Conservation (phyloP, 2,329 filamentous ascomycete species). For the Cladosporium sp. region DNA sequence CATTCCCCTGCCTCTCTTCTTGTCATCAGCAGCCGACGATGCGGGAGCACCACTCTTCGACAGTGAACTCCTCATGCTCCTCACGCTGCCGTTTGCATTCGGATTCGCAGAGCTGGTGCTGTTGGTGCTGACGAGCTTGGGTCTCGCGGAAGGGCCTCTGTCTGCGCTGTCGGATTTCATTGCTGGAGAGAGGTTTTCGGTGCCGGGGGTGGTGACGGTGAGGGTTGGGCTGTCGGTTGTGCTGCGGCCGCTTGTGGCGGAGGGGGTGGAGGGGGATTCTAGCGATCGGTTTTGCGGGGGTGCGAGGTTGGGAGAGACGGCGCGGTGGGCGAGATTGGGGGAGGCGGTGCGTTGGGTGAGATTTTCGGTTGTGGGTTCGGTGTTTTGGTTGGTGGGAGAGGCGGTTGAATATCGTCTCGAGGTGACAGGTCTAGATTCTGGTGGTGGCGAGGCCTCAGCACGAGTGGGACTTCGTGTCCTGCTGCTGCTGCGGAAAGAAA, state of each 20-base stretch:
- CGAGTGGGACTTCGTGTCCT: conserved; percentile 21
- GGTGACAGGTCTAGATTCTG: conserved; percentile 43
- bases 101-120: background rate
- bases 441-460: conserved; percentile 1
- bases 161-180: conserved; percentile 3
- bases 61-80: background rate
- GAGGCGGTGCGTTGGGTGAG: background rate
- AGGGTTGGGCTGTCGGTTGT: conserved; percentile 1
- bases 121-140: background rate
- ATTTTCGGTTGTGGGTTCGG: background rate
- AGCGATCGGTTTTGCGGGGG: background rate
- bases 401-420: conserved; percentile 47
- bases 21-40: background rate
- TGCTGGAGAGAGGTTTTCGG: background rate
- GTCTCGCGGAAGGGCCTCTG: background rate
- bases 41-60: too few species aligned
- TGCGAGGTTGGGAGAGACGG: background rate
- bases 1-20: conserved; percentile 13
- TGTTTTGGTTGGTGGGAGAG: conserved; percentile 7
- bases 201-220: conserved; percentile 4
- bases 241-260: conserved; percentile 10
- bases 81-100: background rate
- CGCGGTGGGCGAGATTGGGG: background rate
- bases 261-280: conserved; percentile 10
- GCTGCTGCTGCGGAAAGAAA: conserved; percentile 34